Evolutionary conservation across 1,284 basidiomycete species (phyloP).

Genomic region (Pseudozyma hubeiensis): DNA sequence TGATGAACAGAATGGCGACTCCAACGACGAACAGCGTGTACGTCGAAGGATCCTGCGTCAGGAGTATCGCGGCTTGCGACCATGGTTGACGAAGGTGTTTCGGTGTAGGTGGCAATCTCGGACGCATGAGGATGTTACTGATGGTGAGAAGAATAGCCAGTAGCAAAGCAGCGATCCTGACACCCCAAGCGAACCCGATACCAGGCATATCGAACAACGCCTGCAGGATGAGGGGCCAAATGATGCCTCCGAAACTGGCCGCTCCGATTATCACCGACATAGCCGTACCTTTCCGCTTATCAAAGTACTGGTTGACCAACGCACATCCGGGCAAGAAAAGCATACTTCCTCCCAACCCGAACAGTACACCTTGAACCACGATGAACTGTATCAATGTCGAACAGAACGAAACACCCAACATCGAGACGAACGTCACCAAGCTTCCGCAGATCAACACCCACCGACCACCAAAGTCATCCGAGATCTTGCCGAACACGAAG

Average conservation of each 20-base stretch:
- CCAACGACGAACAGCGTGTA: slow-evolving; percentile 44
- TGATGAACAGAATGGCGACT: slow-evolving; percentile 36
- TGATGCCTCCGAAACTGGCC: slow-evolving; percentile 43
- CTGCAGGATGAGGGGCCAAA: slow-evolving; percentile 41
- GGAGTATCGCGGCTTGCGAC: slow-evolving; percentile 22
- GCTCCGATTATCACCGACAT: slow-evolving; percentile 50
- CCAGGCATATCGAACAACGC: slow-evolving; percentile 27
- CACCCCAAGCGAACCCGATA: slow-evolving; percentile 44
- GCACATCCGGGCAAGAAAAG: slow-evolving; percentile 45
- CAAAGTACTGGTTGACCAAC: slow-evolving; percentile 49
- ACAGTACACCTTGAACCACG: slow-evolving; percentile 34
- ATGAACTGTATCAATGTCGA: slow-evolving; percentile 29
- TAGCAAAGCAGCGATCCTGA: slow-evolving; percentile 32
- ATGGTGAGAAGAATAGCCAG: slow-evolving; percentile 37
- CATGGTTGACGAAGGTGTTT: slow-evolving; percentile 24
- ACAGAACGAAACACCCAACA: slow-evolving; percentile 41
- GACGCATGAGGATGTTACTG: slow-evolving; percentile 35
- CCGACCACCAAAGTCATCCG: slow-evolving; percentile 38
- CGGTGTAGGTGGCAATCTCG: slow-evolving; percentile 21
- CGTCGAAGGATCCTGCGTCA: slow-evolving; percentile 20
- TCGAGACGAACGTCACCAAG: slow-evolving; percentile 40
- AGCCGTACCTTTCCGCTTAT: slow-evolving; percentile 35
- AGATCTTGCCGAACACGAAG: slow-evolving; percentile 47
- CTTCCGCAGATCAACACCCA: slow-evolving; percentile 31
- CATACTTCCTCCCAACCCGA: slow-evolving; percentile 47